Base-by-base conservation (phyloP, 225 moss, liverwort and hornwort genomes). In the Polytrichum formosum region DNA sequence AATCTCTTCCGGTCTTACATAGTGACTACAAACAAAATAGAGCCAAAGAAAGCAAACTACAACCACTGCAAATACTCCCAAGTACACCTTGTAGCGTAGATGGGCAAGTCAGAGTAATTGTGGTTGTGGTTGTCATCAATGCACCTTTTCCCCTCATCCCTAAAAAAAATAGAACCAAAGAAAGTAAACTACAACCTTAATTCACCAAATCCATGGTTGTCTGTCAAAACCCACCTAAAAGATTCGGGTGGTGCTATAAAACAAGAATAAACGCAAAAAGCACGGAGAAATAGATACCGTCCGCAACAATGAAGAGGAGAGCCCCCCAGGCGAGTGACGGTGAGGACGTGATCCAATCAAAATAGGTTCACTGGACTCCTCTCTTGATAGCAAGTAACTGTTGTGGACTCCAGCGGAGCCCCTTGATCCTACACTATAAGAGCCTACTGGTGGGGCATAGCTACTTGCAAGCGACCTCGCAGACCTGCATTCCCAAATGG, bases 401-500 rank as follows among this genome's bases (percentile, higher is more conserved):
- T 56, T 25, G 27, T 86, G 87, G 6, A 82, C 87, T 25, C 74
- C 77, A 77, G 71, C 4, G 2, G 20, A 76, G 13, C 60, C 71
- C 16, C 83, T 72, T 62, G 87, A 89, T 1, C 74, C 81, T 1
- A 85, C 79, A 9, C 56, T 81, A 73, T 90, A 94, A 1, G 97
- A 92, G 53, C 94, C 97, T 8, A 74, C 7, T 4, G 85, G 90
- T 26, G 85, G 94, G 1, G 83, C 84, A 54, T 92, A 75, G 71
- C 97, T 92, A 25, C 97, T 94, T 6, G 91, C 90, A 22, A 98
- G 66, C 17, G 97, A 98, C 67, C 97, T 91, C 4, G 94, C 97
- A 18, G 94, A 98, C 55, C 92, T 92, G 83, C 58, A 73, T 46
- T 63, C 26, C 17, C 22, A 2, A 13, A 7, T 2, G 65, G 7